A percentile compares a stretch with the other conserved stretches of the same genome.
phyloP scores from a whole-genome alignment of 495 filamentous ascomycete species.

The Penicillium silybi region DNA sequence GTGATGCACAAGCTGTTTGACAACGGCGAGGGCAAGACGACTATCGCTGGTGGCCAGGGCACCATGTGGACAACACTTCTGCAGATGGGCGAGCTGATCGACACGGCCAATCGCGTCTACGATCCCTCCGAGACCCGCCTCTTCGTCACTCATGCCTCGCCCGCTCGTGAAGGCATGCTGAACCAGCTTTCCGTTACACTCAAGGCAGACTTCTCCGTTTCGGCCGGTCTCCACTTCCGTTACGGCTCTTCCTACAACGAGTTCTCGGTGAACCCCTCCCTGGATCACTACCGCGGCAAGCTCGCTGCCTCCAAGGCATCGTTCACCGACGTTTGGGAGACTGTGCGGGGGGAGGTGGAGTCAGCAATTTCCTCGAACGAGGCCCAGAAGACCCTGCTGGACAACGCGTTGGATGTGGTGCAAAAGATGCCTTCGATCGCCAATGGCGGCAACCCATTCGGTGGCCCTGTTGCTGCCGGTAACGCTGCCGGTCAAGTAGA shows the following conservation, averaged over 20 bases:
- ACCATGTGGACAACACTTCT: constrained; percentile 99
- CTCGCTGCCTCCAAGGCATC: constrained; percentile 98
- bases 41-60: constrained; percentile 95
- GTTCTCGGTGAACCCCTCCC: constrained; percentile 95
- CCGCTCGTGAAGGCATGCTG: constrained; percentile 91
- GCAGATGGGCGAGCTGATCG: constrained; percentile 97
- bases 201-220: constrained; percentile 98
- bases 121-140: constrained; percentile 98
- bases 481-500: constrained; percentile 83
- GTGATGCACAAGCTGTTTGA: constrained; percentile 99
- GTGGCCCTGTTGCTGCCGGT: constrained; percentile 72
- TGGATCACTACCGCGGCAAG: constrained; percentile 98
- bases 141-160: constrained; percentile 96
- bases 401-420: constrained; percentile 86
- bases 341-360: constrained; percentile 91
- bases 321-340: constrained; percentile 99
- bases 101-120: constrained; percentile 96
- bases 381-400: constrained; percentile 81
- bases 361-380: constrained; percentile 90
- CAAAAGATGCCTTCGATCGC: constrained; percentile 94
- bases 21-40: constrained; percentile 96
- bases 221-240: constrained; percentile 95
- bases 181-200: constrained; percentile 98
- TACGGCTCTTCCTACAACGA: constrained; percentile 99
- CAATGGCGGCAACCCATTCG: constrained; percentile 94